Evolutionary conservation across 106 monocot genomes (phyloP).

Genomic region (Allium fistulosum): DNA sequence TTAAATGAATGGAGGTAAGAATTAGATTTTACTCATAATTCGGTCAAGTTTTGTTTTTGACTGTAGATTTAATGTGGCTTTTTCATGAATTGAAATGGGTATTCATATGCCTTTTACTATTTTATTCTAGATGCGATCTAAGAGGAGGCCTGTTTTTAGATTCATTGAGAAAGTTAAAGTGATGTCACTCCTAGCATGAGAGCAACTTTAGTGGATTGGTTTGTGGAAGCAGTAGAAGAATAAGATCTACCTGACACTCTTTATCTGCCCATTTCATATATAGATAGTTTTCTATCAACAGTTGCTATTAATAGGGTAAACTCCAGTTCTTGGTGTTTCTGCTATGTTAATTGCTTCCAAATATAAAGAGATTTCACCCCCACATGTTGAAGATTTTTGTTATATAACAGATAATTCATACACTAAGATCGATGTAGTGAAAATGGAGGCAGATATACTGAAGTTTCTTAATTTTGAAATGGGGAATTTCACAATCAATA

Average conservation of each 20-base stretch:
- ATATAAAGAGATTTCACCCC: slow-evolving; percentile 37
- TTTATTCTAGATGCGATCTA: no score
- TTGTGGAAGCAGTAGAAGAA: not conserved
- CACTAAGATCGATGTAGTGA: slow-evolving; percentile 49
- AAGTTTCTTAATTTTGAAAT: slow-evolving; percentile 52
- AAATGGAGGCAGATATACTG: slow-evolving; percentile 70
- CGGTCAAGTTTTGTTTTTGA: no score
- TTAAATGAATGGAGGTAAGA: no score
- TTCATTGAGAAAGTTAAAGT: no score
- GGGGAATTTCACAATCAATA: slow-evolving; percentile 71
- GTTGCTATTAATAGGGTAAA: slow-evolving; percentile 10
- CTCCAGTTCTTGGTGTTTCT: slow-evolving; percentile 78
- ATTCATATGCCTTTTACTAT: no score
- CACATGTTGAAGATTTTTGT: slow-evolving; percentile 47
- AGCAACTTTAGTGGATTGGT: no score
- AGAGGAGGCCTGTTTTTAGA: no score
- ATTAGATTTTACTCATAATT: no score
- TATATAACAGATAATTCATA: slow-evolving; percentile 50
- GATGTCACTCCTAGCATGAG: no score
- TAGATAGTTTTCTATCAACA: not conserved
- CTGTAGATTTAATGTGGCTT: no score
- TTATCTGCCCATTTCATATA: not conserved
- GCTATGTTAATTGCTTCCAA: slow-evolving; percentile 71
- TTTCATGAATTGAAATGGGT: no score
- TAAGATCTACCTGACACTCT: not conserved